Base-by-base conservation (phyloP, 257 asterid species). In the Solanum ahanhuiri region DNA sequence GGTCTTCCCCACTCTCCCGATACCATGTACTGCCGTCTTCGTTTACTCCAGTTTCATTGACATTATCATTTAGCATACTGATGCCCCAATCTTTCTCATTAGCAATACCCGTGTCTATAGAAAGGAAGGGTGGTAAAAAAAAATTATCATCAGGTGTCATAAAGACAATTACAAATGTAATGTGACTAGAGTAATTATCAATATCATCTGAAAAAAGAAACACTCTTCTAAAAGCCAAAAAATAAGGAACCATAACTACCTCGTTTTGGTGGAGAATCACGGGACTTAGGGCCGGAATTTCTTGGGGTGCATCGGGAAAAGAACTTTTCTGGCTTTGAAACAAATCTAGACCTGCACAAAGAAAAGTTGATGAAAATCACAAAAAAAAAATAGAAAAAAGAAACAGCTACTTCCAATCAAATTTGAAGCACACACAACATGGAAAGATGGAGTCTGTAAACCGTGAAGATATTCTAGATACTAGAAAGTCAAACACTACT, bases 41-140 rank as follows among this genome's bases (percentile, higher is more conserved):
- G 87, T 95, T 95, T 30, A 86, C 92, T 76, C 98, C 99, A 33
- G 96, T 73, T 91, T 97, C 99, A 83, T 90, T 95, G 69, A 86
- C 93, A 89, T 81, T 88, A 70, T 95, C 99, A 89, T 89, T 91
- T 88, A 94, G 70, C 88, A 97, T 83, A 90, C 88, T 92, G 88
- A 97, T 97, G 30, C 98, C 99, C 99, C 99, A 97, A 81, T 97
- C 98, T 90, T 94, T 95, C 93, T 97, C 99, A 66, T 95, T 97
- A 85, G 98, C 99, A 85, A 97, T 97, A 79, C 99, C 99, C 4
- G 99, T 97, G 89, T 97, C 99, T 97, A 91, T 60, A 86, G 41
- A 85, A 87, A 15, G 67, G 14, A 86, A 51, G 70, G 83, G 20
- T 23, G 84, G 81, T 39, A 12, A 45, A 18, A 48, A 48, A 45